These are phyloP conservation scores for Lasiodiplodia sp. DNA, from an alignment of 2,329 filamentous ascomycete species.

Conservation along the genomic window DNA sequence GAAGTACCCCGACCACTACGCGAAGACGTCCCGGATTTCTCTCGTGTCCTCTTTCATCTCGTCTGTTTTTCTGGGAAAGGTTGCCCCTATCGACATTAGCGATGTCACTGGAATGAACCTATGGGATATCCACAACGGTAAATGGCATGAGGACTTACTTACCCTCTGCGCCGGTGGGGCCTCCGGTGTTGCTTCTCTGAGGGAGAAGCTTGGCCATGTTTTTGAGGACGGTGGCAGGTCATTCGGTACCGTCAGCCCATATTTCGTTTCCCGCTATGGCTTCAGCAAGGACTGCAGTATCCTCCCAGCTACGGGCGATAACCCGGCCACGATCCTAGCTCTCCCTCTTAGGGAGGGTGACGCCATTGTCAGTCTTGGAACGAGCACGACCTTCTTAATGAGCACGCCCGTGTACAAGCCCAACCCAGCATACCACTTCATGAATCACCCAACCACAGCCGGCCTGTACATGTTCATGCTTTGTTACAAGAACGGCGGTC, in stretches of 20 bases:
- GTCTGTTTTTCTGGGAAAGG: constrained; percentile 81
- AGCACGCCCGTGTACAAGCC: constrained; percentile 90
- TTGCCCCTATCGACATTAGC: constrained; percentile 90
- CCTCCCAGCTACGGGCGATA: constrained; percentile 91
- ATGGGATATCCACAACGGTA: constrained; percentile 81
- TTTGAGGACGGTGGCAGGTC: constrained; percentile 79
- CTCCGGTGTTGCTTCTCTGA: constrained; percentile 69
- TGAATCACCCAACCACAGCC: constrained; percentile 92
- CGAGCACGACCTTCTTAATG: constrained; percentile 97
- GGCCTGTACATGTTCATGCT: constrained; percentile 99
- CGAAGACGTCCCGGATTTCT: constrained; percentile 81
- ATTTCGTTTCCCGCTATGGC: constrained; percentile 81
- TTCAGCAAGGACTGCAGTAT: constrained; percentile 79
- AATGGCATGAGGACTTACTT: constrained; percentile 78
- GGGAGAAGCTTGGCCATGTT: constrained; percentile 80
- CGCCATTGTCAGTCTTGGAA: constrained; percentile 93
- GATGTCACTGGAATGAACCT: constrained; percentile 98
- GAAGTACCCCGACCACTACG: constrained; percentile 82
- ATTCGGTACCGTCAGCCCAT: constrained; percentile 76
- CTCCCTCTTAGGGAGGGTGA: constrained; percentile 86
- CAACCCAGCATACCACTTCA: constrained; percentile 92
- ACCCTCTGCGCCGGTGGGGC: constrained; percentile 75
- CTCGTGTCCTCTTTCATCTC: constrained; percentile 96
- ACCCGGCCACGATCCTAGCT: constrained; percentile 92
- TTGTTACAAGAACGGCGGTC: constrained; percentile 97